phyloP scores from a whole-genome alignment of 257 asterid species.

The Plantago elongata region DNA sequence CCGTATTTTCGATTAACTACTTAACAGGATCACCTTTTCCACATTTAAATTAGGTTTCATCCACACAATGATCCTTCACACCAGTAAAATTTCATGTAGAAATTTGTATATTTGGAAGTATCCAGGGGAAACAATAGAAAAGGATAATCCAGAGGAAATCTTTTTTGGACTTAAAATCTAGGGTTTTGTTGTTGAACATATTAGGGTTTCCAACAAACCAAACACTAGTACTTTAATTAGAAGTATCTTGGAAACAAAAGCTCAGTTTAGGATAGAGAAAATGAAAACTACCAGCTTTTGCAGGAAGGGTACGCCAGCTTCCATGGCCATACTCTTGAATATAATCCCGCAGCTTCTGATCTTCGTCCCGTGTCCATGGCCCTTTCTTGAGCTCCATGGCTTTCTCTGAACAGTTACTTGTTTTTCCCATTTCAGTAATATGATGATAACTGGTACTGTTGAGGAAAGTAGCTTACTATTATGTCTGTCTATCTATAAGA shows the following conservation, averaged over 20 bases:
- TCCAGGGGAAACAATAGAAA: no score
- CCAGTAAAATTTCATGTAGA: no score
- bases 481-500: background rate
- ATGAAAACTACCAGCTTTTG: constrained; percentile 37
- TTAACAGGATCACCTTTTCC: no score
- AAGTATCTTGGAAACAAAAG: no score
- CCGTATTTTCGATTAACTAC: no score
- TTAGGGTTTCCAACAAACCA: background rate
- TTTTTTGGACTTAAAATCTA: no score
- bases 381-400: constrained; percentile 47
- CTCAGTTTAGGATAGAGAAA: background rate
- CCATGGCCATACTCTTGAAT: constrained; percentile 53
- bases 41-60: no score
- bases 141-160: no score
- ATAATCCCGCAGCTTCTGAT: constrained; percentile 35
- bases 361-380: constrained; percentile 54
- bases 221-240: background rate
- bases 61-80: no score
- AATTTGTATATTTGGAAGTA: no score
- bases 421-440: constrained; percentile 33
- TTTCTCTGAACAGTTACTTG: constrained; percentile 38
- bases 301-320: constrained; percentile 57
- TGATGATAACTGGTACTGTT: no score
- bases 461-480: no score
- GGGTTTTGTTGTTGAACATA: background rate